phyloP scores from a whole-genome alignment of 2,329 filamentous ascomycete species.

The Fusarium vanettenii region DNA sequence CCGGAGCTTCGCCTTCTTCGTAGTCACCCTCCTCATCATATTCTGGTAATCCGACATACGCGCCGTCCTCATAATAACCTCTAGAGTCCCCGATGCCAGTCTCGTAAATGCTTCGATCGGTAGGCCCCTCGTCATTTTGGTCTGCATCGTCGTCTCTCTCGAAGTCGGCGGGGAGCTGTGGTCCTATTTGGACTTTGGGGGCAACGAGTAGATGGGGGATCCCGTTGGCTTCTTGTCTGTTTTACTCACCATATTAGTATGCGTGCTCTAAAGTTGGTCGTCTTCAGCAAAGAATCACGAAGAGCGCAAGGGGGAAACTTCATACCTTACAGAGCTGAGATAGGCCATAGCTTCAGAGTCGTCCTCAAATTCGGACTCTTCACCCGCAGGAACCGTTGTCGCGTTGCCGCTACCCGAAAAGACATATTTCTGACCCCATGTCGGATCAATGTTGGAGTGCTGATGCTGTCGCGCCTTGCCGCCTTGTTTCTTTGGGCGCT shows the following conservation, averaged over 20 bases:
- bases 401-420: conserved; percentile 71
- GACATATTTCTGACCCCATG: conserved; percentile 78
- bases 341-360: conserved; percentile 77
- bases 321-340: conserved; percentile 77
- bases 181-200: conserved; percentile 64
- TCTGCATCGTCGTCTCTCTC: conserved; percentile 39
- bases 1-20: conserved; percentile 43
- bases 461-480: conserved; percentile 54
- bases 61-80: conserved; percentile 81
- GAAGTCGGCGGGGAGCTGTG: conserved; percentile 58
- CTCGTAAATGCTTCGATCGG: conserved; percentile 60
- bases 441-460: conserved; percentile 66
- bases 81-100: conserved; percentile 63
- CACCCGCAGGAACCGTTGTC: conserved; percentile 59
- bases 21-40: conserved; percentile 44
- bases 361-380: conserved; percentile 75
- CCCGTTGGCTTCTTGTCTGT: conserved; percentile 78
- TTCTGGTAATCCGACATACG: conserved; percentile 74
- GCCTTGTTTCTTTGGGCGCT: conserved; percentile 44
- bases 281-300: conserved; percentile 45
- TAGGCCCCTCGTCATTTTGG: conserved; percentile 45
- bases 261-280: conserved; percentile 21
- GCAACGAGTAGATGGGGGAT: conserved; percentile 80
- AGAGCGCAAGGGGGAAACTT: conserved; percentile 2
- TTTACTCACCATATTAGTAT: conserved; percentile 64